phyloP scores from a whole-genome alignment of 2,329 filamentous ascomycete species.

The Fusarium haematococcum region DNA sequence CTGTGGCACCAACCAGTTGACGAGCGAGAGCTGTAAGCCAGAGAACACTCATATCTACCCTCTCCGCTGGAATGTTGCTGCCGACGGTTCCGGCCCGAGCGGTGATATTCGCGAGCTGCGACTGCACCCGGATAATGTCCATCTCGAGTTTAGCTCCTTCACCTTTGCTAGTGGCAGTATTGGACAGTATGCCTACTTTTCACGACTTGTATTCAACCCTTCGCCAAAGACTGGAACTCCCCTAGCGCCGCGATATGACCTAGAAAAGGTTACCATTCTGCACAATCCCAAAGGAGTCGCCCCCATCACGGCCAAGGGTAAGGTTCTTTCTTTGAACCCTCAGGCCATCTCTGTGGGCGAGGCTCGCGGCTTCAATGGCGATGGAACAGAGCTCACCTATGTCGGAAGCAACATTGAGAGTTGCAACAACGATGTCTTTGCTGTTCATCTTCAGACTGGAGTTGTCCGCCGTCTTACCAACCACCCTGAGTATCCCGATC shows the following conservation, averaged over 20 bases:
- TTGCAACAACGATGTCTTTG: slow-evolving; percentile 59
- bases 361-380: slow-evolving; percentile 57
- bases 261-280: slow-evolving; percentile 53
- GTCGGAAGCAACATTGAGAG: slow-evolving; percentile 55
- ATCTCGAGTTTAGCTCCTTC: slow-evolving; percentile 57
- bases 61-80: slow-evolving; percentile 24
- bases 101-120: slow-evolving; percentile 56
- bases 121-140: slow-evolving; percentile 58
- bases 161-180: slow-evolving; percentile 9
- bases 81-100: slow-evolving; percentile 46
- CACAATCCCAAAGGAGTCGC: slow-evolving; percentile 31
- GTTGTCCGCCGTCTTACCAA: slow-evolving; percentile 54
- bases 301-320: neutral
- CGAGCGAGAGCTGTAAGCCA: slow-evolving; percentile 30
- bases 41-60: slow-evolving; percentile 1
- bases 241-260: slow-evolving; percentile 51
- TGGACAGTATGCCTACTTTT: slow-evolving; percentile 50
- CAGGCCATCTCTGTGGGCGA: slow-evolving; percentile 50
- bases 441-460: slow-evolving; percentile 54
- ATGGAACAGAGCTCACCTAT: slow-evolving; percentile 55
- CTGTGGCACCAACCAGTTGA: slow-evolving; percentile 49
- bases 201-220: slow-evolving; percentile 54
- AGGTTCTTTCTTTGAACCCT: neutral
- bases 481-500: slow-evolving; percentile 59
- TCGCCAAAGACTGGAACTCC: slow-evolving; percentile 46